A percentile compares a stretch with the other conserved stretches of the same genome.
phyloP scores from a whole-genome alignment of 768 basidiomycete species.

The Lactarius indigo region DNA sequence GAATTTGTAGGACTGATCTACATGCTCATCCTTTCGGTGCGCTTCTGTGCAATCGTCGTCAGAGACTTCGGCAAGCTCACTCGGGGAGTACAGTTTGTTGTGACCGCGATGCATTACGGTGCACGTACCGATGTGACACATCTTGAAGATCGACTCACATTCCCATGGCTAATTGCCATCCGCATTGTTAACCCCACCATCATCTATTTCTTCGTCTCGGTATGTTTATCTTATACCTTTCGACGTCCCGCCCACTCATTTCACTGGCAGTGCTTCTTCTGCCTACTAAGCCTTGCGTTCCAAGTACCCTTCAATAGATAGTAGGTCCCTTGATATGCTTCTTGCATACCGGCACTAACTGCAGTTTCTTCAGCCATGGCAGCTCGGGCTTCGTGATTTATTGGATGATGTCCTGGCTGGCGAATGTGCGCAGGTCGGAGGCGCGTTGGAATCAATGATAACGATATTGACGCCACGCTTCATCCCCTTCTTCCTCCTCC shows the following conservation, averaged over 20 bases:
- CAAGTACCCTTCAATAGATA: conserved; percentile 50
- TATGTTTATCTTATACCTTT: conserved; percentile 4
- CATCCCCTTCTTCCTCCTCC: conserved; percentile 57
- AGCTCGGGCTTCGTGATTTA: conserved; percentile 55
- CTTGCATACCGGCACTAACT: background rate
- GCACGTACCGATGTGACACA: conserved; percentile 38
- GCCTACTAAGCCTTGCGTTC: conserved; percentile 58
- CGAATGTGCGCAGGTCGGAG: conserved; percentile 56
- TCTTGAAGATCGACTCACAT: conserved; percentile 37
- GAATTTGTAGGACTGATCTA: conserved; percentile 35
- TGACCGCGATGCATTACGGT: conserved; percentile 27
- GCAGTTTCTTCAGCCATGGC: conserved; percentile 39
- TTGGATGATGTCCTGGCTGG: conserved; percentile 62
- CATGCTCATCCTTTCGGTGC: conserved; percentile 31
- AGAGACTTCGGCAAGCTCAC: background rate
- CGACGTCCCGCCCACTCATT: background rate
- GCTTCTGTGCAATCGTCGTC: conserved; percentile 9
- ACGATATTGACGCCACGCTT: conserved; percentile 51
- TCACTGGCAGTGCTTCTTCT: conserved; percentile 46
- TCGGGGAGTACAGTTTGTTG: conserved; percentile 5
- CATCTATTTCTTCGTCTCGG: conserved; percentile 37
- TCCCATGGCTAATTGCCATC: conserved; percentile 38
- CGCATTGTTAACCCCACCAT: conserved; percentile 39
- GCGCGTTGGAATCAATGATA: conserved; percentile 57
- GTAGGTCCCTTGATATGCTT: conserved; percentile 30